phyloP scores from a whole-genome alignment of 805 yeast genomes.

The Barnettozyma siamensis region DNA sequence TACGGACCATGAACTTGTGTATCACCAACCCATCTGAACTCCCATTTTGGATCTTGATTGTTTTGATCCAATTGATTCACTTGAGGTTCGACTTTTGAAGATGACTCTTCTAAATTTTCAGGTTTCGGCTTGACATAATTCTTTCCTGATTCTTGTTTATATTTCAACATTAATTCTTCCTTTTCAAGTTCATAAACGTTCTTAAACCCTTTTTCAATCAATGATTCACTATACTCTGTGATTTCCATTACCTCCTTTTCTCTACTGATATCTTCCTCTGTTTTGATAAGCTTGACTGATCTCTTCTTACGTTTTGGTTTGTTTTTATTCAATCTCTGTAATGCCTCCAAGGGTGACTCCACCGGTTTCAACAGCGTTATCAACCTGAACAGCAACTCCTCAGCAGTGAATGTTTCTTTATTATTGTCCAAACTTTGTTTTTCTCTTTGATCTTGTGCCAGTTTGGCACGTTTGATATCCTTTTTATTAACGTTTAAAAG shows the following conservation, averaged over 20 bases:
- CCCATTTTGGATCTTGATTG: constrained; percentile 34
- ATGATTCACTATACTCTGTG: constrained; percentile 43
- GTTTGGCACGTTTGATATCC: constrained; percentile 33
- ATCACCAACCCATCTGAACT: constrained; percentile 41
- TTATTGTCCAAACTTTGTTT: too few relatives aligned
- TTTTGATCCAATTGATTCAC: constrained; percentile 6
- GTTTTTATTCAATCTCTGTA: constrained; percentile 34
- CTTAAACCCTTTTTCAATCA: constrained; percentile 36
- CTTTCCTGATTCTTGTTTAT: constrained; percentile 38
- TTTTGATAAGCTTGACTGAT: constrained; percentile 9
- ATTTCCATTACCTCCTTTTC: constrained; percentile 29
- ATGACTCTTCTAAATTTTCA: constrained; percentile 10
- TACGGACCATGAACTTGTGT: constrained; percentile 47
- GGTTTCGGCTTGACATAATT: constrained; percentile 14
- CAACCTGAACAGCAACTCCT: constrained; percentile 27
- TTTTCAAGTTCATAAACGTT: constrained; percentile 48
- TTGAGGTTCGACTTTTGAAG: neutral
- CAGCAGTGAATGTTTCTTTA: constrained; percentile 13
- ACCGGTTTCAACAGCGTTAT: constrained; percentile 47
- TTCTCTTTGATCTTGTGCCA: constrained; percentile 27
- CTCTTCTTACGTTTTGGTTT: constrained; percentile 19
- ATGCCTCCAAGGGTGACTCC: constrained; percentile 54
- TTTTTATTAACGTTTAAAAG: constrained; percentile 28
- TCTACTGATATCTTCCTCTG: constrained; percentile 13
- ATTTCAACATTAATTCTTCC: constrained; percentile 49